These are phyloP conservation scores for Phytophthora palmivora DNA, from an alignment of 352 stramenopile genomes.

Conservation along the genomic window DNA sequence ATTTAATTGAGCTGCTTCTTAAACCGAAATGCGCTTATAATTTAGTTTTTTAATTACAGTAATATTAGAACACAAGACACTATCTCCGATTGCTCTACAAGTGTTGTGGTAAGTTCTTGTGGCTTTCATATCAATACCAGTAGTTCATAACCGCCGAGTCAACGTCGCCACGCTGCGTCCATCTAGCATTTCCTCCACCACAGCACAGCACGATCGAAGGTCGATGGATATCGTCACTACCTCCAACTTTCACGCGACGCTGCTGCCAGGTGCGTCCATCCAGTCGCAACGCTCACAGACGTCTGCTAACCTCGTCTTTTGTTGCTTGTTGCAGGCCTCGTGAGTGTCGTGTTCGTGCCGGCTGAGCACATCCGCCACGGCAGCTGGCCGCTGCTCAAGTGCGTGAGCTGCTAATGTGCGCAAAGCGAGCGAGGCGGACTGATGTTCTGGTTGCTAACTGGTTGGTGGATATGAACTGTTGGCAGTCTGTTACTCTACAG, in stretches of 20 bases:
- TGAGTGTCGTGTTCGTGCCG: conserved; percentile 85
- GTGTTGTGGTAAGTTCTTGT: not conserved
- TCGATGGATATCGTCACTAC: conserved; percentile 89
- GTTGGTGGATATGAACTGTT: conserved; percentile 2
- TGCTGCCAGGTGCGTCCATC: conserved; percentile 66
- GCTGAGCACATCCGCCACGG: conserved; percentile 69
- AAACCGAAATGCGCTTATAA: not conserved
- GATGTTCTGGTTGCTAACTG: not conserved
- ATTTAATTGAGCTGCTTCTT: not conserved
- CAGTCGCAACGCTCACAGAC: not conserved
- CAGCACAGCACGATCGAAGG: too few species aligned
- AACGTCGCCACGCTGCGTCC: too few species aligned
- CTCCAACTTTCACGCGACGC: conserved; percentile 90
- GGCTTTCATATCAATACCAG: too few species aligned
- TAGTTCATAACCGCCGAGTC: not conserved
- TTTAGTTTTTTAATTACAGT: not conserved
- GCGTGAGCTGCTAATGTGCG: conserved; percentile 40
- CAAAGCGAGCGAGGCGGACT: conserved; percentile 7
- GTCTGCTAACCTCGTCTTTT: not conserved
- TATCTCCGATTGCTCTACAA: not conserved
- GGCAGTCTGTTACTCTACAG: conserved; percentile 81
- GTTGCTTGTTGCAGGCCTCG: conserved; percentile 48
- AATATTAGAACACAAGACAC: not conserved
- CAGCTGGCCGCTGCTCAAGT: conserved; percentile 89
- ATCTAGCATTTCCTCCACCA: not conserved